Evolutionary conservation across 73 alveolate species (phyloP), one percentile per base, ranked within the genome.

Genomic region (Effrenium voratum): DNA sequence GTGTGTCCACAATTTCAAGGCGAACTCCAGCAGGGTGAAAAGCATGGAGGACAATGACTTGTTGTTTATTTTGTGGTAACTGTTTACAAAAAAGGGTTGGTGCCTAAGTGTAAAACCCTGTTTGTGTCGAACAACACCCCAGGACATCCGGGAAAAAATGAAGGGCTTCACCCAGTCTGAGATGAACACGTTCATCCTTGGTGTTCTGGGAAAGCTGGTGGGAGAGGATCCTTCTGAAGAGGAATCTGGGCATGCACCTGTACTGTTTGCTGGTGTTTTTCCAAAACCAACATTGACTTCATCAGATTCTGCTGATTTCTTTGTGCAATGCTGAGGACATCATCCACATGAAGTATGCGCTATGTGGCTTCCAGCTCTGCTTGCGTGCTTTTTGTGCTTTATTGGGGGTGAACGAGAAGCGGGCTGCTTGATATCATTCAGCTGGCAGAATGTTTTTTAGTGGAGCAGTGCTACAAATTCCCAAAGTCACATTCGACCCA

Each of bases 1-100:
- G 85, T 75, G 85, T 75, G 52, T 75, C 38, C 57, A 38, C 85
- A 5, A 75, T 40, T 75, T 75, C 57, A 50, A 55, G 52, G 85
- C 85, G 40, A 75, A 34, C 85, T 10, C 85, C 1, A n/a, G 19
- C 3, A 36, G 85, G 22, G 85, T 75, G 15, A 41, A 40, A 45
- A 40, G 41, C 52, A 19, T 75, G 52, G 85, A 75, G 85, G 85
- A 36, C 32, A 12, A 13, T 32, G 52, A 2, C 40, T 75, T 19
- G 19, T 12, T 19, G 19, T 19, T 52, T 52, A 26, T 10, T 5
- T 5, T 70, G 4, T 26, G 5, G 49, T 34, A 32, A 32, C 47
- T 34, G 5, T n/a, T 28, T 28, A 19, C 49, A 3, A 5, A 34
- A 26, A 3, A 26, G 4, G 16, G 44, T 47, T 19, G 34, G 12